phyloP scores from a whole-genome alignment of 371 early-diverging fungal genomes.

The Nematocida ironsii region DNA sequence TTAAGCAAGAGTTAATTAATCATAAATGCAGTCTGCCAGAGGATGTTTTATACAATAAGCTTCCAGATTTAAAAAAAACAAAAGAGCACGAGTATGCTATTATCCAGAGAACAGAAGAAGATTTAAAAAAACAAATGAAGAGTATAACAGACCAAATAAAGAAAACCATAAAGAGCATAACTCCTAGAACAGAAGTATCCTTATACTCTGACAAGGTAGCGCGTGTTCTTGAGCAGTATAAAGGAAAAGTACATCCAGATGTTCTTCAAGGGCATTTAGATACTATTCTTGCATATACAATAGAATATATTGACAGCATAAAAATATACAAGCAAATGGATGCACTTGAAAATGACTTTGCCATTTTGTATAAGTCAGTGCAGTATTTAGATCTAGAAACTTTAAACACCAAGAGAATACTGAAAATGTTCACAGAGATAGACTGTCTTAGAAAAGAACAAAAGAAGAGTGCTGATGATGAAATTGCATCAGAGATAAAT shows the following conservation, averaged over 20 bases:
- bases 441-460: slow-evolving; percentile 36
- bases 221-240: slow-evolving; percentile 12
- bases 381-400: slow-evolving; percentile 35
- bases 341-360: slow-evolving; percentile 53
- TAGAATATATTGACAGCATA: slow-evolving; percentile 20
- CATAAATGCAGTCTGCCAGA: slow-evolving; percentile 4
- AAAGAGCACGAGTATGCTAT: slow-evolving; percentile 3
- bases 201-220: slow-evolving; percentile 18
- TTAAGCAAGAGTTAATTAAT: slow-evolving; percentile 14
- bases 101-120: slow-evolving; percentile 10
- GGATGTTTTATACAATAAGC: not conserved
- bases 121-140: not conserved
- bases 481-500: slow-evolving; percentile 11
- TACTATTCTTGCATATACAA: not conserved
- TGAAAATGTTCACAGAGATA: slow-evolving; percentile 39
- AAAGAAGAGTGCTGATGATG: slow-evolving; percentile 2
- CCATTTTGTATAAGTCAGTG: slow-evolving; percentile 34
- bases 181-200: not conserved
- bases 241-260: not conserved
- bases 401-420: slow-evolving; percentile 7
- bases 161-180: slow-evolving; percentile 2
- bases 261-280: slow-evolving; percentile 16
- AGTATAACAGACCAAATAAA: not conserved
- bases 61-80: slow-evolving; percentile 32
- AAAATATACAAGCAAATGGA: slow-evolving; percentile 38